Conservation (phyloP, 2,329 filamentous ascomycete species). For the Hypoxylon rubiginosum region DNA sequence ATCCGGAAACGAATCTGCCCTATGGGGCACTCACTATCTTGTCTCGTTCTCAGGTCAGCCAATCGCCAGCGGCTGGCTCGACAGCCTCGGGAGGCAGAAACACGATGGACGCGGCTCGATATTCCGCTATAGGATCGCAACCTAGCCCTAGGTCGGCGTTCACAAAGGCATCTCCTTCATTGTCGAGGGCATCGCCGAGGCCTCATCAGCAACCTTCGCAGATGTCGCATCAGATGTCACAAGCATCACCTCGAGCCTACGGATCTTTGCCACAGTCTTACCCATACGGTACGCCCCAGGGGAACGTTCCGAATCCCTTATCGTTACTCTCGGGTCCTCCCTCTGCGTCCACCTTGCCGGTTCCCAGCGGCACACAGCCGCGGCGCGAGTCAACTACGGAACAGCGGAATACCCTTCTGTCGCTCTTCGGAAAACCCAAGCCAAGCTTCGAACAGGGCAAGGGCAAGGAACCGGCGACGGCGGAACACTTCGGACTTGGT, state of each 20-base stretch:
- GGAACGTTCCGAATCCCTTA: conserved; percentile 43
- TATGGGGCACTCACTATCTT: conserved; percentile 58
- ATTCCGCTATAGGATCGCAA: conserved; percentile 38
- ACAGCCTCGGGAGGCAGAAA: conserved; percentile 30
- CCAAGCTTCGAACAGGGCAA: conserved; percentile 47
- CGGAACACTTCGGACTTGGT: conserved; percentile 42
- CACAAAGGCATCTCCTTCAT: conserved; percentile 28
- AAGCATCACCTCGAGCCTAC: conserved; percentile 37
- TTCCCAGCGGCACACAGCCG: conserved; percentile 49
- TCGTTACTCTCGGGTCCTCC: conserved; percentile 47
- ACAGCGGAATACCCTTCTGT: conserved; percentile 66
- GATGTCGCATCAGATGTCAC: conserved; percentile 39
- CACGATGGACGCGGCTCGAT: conserved; percentile 30
- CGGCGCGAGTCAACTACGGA: conserved; percentile 56
- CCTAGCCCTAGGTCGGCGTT: conserved; percentile 40
- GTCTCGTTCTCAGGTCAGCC: conserved; percentile 50
- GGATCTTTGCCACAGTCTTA: conserved; percentile 40
- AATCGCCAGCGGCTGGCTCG: conserved; percentile 41
- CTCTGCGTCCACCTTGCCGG: conserved; percentile 48
- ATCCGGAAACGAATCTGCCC: conserved; percentile 56
- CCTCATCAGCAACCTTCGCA: conserved; percentile 35
- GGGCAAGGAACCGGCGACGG: conserved; percentile 49
- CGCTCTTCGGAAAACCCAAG: conserved; percentile 70
- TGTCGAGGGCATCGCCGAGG: conserved; percentile 41
- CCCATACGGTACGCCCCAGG: conserved; percentile 42